phyloP scores from a whole-genome alignment of 805 yeast species.

The Lipomyces orientalis region DNA sequence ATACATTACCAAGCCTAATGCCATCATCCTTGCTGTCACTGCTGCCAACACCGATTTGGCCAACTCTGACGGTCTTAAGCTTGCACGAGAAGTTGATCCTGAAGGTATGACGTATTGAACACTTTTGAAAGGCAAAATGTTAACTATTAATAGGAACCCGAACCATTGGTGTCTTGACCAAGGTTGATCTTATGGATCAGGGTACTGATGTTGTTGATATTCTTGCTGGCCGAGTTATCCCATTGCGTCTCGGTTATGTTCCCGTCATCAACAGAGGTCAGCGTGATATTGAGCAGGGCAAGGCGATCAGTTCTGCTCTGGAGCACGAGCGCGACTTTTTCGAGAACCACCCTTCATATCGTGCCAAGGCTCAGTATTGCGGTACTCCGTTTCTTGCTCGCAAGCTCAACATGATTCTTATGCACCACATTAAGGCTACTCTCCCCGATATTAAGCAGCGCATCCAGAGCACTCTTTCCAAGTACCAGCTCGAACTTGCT shows the following conservation, averaged over 20 bases:
- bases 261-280: conserved; percentile 98
- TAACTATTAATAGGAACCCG: conserved; percentile 48
- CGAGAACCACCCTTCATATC: conserved; percentile 87
- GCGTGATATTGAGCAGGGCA: conserved; percentile 87
- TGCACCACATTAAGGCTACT: conserved; percentile 86
- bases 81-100: conserved; percentile 98
- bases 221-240: conserved; percentile 92
- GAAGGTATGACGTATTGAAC: conserved; percentile 59
- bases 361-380: conserved; percentile 92
- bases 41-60: conserved; percentile 98
- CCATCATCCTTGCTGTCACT: conserved; percentile 90
- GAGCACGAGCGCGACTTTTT: conserved; percentile 79
- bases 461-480: conserved; percentile 81
- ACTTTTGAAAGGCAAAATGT: neutral
- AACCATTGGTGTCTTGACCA: conserved; percentile 96
- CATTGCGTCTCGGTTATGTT: conserved; percentile 91
- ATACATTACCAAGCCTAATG: conserved; percentile 93
- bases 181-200: conserved; percentile 95
- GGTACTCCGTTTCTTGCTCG: conserved; percentile 98
- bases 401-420: conserved; percentile 82
- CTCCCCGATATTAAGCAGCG: conserved; percentile 92
- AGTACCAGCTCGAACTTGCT: conserved; percentile 78
- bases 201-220: conserved; percentile 98
- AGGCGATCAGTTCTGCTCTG: conserved; percentile 87
- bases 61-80: conserved; percentile 91